These are phyloP conservation scores for Ceratobasidium sp. DNA, from an alignment of 1,284 basidiomycete species.

Conservation along the genomic window DNA sequence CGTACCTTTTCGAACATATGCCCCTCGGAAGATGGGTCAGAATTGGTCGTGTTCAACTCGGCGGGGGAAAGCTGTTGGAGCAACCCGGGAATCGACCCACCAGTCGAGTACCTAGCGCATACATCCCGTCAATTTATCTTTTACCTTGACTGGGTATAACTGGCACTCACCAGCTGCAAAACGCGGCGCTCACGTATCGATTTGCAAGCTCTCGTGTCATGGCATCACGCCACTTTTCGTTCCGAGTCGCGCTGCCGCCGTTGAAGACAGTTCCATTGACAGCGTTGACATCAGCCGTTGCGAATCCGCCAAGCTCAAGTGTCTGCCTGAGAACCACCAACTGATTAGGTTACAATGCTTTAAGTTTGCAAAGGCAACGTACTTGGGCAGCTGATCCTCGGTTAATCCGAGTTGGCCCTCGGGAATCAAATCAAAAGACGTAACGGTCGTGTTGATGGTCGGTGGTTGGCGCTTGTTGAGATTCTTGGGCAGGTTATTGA, in stretches of 20 bases:
- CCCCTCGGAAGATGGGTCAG: slow-evolving; percentile 42
- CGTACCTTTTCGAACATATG: slow-evolving; percentile 88
- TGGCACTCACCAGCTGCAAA: slow-evolving; percentile 82
- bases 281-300: slow-evolving; percentile 63
- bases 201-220: slow-evolving; percentile 78
- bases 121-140: background rate
- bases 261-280: slow-evolving; percentile 68
- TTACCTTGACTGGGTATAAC: background rate
- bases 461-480: slow-evolving; percentile 63
- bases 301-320: slow-evolving; percentile 53
- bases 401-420: slow-evolving; percentile 73
- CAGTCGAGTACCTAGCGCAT: slow-evolving; percentile 69
- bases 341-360: background rate
- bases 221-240: slow-evolving; percentile 70
- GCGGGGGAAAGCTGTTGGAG: slow-evolving; percentile 70
- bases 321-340: slow-evolving; percentile 62
- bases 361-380: background rate
- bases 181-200: slow-evolving; percentile 78
- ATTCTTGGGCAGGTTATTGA: slow-evolving; percentile 73
- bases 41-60: slow-evolving; percentile 75
- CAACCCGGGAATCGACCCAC: slow-evolving; percentile 75
- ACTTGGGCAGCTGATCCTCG: slow-evolving; percentile 67
- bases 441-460: slow-evolving; percentile 55
- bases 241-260: slow-evolving; percentile 50
- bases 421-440: slow-evolving; percentile 73